Base-by-base conservation (phyloP, 192 early-diverging fungal species). In the Obelidium mucronatum region DNA sequence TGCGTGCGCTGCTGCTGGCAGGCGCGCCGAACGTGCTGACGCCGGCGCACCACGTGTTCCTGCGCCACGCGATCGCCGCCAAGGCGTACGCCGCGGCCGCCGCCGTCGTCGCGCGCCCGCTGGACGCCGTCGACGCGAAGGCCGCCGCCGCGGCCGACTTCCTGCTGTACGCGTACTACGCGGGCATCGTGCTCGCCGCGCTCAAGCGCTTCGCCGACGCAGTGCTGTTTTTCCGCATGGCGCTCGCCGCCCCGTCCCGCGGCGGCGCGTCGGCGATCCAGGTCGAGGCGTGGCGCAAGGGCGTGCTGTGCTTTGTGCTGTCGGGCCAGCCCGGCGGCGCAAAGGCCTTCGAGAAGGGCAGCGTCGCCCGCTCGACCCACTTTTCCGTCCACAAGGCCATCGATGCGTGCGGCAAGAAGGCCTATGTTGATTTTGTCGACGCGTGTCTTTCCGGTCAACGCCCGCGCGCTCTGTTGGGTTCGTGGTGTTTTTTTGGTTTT, bases 161-260 rank as follows among this genome's bases (percentile, higher is more conserved):
- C 80, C 76, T 94, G 15, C 80, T 91, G 30, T 93, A 94, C 82
- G 83, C 92, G 64, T 95, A 95, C 78, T 93, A 95, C 75, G 92
- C 90, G 60, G 91, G 87, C 19, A 87, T 94, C 79, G 65, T 93
- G n/a, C 91, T 87, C 67, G 85, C 89, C 30, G 90, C 85, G 24
- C 82, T 89, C 71, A 93, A 93, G 66, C 72, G 84, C 2, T 92
- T 83, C 79, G 86, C 87, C 19, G 76, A 85, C 31, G 92, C 94
- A 13, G 74, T 90, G 2, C 83, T 89, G 31, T 87, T 89, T 35
- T 88, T 93, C 58, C 11, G 67, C 30, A 30, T 79, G 82, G 87
- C 88, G 81, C 80, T 95, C 13, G 85, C 90, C 28, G 85, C 92
- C 5, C 94, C 94, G 19, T 83, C 89, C 1, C 80, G 37, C 5